These are phyloP conservation scores for Brassica carinata DNA, from an alignment of 345 rosid genomes.

Conservation along the genomic window DNA sequence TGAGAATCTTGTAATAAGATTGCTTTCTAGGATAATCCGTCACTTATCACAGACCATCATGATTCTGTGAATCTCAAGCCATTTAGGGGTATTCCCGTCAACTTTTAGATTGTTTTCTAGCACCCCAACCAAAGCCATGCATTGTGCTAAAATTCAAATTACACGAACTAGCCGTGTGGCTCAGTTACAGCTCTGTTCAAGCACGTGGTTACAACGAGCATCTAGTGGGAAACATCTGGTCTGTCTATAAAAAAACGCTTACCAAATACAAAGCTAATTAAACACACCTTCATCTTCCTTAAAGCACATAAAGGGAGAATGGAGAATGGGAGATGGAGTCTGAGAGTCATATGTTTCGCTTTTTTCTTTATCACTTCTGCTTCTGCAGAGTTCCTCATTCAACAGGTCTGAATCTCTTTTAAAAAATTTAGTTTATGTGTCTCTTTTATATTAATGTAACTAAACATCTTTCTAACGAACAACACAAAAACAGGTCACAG, in stretches of 20 bases:
- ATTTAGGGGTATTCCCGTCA: too few species aligned
- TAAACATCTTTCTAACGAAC: neutral
- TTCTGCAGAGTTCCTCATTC: constrained; percentile 20
- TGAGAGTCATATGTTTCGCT: neutral
- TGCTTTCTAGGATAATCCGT: too few species aligned
- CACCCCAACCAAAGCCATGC: neutral
- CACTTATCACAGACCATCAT: too few species aligned
- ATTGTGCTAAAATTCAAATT: neutral
- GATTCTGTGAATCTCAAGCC: too few species aligned
- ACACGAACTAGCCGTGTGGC: neutral
- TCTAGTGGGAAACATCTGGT: neutral
- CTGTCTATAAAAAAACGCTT: neutral
- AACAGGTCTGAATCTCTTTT: neutral
- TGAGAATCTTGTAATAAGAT: too few species aligned
- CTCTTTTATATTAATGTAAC: neutral
- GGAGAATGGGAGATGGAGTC: constrained; percentile 3
- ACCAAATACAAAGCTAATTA: neutral
- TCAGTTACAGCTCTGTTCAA: neutral
- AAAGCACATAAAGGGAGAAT: neutral
- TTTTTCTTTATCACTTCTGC: constrained; percentile 2
- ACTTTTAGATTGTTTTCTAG: neutral
- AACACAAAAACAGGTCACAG: neutral
- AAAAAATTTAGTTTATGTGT: neutral
- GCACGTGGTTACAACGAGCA: neutral
- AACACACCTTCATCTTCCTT: neutral